Evolutionary conservation across 1,139 yeast species (phyloP).

Genomic region (Dujonia santamariae): DNA sequence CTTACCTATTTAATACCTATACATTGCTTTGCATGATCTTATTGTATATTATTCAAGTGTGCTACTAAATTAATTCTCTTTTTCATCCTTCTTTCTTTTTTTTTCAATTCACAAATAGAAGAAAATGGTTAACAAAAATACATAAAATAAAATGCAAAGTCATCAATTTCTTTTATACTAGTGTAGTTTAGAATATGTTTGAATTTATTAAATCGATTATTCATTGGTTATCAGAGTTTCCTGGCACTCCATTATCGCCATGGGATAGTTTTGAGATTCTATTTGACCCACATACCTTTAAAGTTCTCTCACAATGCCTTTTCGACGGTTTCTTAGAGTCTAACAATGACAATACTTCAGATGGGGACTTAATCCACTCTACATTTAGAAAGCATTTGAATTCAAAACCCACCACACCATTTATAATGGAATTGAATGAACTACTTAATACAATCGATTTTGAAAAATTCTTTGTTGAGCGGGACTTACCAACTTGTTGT

Average conservation of each 20-base stretch:
- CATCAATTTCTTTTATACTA: no score
- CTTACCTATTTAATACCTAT: no score
- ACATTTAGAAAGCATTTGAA: slow-evolving; percentile 6
- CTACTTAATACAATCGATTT: slow-evolving; percentile 11
- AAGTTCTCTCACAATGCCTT: neutral
- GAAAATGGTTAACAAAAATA: no score
- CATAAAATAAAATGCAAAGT: no score
- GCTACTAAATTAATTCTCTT: no score
- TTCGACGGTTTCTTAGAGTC: neutral
- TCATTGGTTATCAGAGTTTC: slow-evolving; percentile 26
- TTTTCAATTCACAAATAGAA: slow-evolving; percentile 1
- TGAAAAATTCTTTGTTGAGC: slow-evolving; percentile 14
- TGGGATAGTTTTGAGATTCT: slow-evolving; percentile 8
- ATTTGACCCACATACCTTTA: no score
- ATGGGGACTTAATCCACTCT: no score
- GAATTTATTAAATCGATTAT: slow-evolving; percentile 16
- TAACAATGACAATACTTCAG: no score
- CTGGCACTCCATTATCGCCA: slow-evolving; percentile 16
- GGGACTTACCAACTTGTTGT: slow-evolving; percentile 15
- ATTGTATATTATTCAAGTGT: no score
- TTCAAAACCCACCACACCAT: slow-evolving; percentile 9
- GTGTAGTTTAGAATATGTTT: slow-evolving; percentile 3
- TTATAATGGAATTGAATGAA: slow-evolving; percentile 12
- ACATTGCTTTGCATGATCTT: no score
- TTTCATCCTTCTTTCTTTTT: slow-evolving; percentile 2